Evolutionary conservation across 352 stramenopile species (phyloP).

Genomic region (Globisporangium splendens): DNA sequence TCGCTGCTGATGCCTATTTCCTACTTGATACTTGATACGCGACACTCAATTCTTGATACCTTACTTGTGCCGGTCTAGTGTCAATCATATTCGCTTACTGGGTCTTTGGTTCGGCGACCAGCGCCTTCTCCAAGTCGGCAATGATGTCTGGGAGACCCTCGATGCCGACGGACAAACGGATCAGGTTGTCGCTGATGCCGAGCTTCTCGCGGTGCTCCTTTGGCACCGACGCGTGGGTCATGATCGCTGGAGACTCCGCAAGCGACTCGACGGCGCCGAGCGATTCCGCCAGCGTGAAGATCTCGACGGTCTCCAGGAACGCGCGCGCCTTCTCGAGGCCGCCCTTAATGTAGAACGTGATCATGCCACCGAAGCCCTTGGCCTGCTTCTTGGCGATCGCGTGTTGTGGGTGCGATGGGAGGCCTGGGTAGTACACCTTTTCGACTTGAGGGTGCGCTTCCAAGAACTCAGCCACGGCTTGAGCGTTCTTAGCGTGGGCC

Average conservation of each 20-base stretch:
- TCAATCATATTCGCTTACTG: constrained; percentile 2
- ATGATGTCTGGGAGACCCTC: constrained; percentile 92
- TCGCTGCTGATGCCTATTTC: too few relatives aligned
- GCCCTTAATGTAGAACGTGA: constrained; percentile 94
- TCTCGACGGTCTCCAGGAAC: constrained; percentile 91
- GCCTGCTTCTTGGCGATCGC: constrained; percentile 83
- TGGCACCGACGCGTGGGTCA: constrained; percentile 92
- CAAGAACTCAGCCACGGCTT: constrained; percentile 90
- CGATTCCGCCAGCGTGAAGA: constrained; percentile 95
- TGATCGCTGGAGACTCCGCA: constrained; percentile 92
- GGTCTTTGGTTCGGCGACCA: constrained; percentile 49
- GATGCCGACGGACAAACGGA: constrained; percentile 91
- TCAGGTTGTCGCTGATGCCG: constrained; percentile 91
- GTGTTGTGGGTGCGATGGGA: constrained; percentile 88
- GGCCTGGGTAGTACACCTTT: constrained; percentile 92
- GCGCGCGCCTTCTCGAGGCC: constrained; percentile 72
- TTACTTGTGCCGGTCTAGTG: background rate
- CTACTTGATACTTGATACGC: too few relatives aligned
- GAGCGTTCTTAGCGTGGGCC: constrained; percentile 92
- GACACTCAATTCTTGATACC: too few relatives aligned
- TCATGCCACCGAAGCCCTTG: constrained; percentile 73
- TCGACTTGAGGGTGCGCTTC: constrained; percentile 84
- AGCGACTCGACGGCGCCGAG: constrained; percentile 93
- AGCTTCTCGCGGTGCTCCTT: constrained; percentile 84
- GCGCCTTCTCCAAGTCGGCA: constrained; percentile 78